Evolutionary conservation across 345 rosid species (phyloP).

Genomic region (Pelargonium nanum): DNA sequence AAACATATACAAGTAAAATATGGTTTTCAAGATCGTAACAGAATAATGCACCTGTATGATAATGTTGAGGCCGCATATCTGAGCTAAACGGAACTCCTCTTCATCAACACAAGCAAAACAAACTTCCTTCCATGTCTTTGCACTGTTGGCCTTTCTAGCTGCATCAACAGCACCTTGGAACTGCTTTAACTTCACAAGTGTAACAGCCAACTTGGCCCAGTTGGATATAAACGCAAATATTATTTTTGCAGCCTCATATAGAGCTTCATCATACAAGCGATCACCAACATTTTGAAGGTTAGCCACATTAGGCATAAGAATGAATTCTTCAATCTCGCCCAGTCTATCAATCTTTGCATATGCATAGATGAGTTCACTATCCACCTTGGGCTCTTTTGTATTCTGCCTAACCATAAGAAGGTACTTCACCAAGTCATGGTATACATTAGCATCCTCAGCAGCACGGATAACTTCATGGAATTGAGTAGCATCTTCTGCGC

Average conservation of each 20-base stretch:
- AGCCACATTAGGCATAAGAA: slow-evolving; percentile 98
- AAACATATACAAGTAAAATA: not conserved
- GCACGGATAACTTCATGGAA: slow-evolving; percentile 39
- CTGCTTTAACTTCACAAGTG: slow-evolving; percentile 88
- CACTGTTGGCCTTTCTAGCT: slow-evolving; percentile 96
- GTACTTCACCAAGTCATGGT: slow-evolving; percentile 88
- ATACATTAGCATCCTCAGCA: slow-evolving; percentile 49
- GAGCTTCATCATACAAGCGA: slow-evolving; percentile 72
- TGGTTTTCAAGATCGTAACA: not conserved
- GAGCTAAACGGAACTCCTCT: slow-evolving; percentile 94
- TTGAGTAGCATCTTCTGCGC: slow-evolving; percentile 56
- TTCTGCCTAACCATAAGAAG: slow-evolving; percentile 97
- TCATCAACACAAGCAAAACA: slow-evolving; percentile 99
- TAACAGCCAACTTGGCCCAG: slow-evolving; percentile 97
- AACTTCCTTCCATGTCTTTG: slow-evolving; percentile 98
- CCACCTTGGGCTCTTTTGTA: slow-evolving; percentile 91
- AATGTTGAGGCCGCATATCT: slow-evolving; percentile 92
- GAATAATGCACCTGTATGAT: slow-evolving; percentile 58
- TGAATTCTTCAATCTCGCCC: slow-evolving; percentile 83
- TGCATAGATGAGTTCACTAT: slow-evolving; percentile 85
- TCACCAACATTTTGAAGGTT: slow-evolving; percentile 93
- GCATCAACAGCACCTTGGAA: slow-evolving; percentile 99
- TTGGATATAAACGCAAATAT: slow-evolving; percentile 90
- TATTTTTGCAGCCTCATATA: slow-evolving; percentile 94
- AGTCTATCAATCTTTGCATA: slow-evolving; percentile 91